Evolutionary conservation across 2,329 filamentous ascomycete species (phyloP).

Genomic region (Colletotrichum sp.): DNA sequence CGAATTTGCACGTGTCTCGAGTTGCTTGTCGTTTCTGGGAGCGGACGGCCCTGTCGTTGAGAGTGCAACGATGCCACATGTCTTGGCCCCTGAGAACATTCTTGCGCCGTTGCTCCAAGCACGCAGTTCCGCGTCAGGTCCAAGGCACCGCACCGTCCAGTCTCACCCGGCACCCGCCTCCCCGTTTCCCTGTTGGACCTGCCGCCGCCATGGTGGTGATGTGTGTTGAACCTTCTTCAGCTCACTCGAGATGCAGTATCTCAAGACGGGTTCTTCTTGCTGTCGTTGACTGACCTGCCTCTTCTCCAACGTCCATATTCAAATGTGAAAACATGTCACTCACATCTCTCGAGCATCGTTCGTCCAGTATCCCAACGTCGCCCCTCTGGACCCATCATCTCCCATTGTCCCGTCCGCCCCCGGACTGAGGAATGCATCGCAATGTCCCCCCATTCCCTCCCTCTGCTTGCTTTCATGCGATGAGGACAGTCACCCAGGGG

Average conservation of each 20-base stretch:
- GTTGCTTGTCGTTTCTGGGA: not conserved
- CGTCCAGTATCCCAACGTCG: not conserved
- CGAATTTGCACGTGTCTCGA: not conserved
- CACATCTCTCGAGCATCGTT: not conserved
- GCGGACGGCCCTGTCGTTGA: not conserved
- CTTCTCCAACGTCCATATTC: not conserved
- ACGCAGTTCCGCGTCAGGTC: not conserved
- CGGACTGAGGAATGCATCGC: slow-evolving; percentile 19
- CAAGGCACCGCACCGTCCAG: not conserved
- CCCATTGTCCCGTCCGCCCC: not conserved
- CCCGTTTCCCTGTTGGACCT: not conserved
- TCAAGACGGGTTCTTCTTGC: not conserved
- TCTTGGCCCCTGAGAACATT: slow-evolving; percentile 1
- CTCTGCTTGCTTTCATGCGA: not conserved
- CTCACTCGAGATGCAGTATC: not conserved
- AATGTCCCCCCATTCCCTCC: slow-evolving; percentile 23
- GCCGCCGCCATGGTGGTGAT: not conserved
- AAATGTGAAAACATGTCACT: not conserved
- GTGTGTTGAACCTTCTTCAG: not conserved
- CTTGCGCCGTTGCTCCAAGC: not conserved
- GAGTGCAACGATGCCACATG: not conserved
- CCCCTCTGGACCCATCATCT: not conserved
- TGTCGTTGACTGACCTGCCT: not conserved
- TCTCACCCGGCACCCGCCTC: not conserved
- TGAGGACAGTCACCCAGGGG: not conserved